Evolutionary conservation across 2,329 filamentous ascomycete species (phyloP).

Genomic region (Chrysoporthe austroafricana): DNA sequence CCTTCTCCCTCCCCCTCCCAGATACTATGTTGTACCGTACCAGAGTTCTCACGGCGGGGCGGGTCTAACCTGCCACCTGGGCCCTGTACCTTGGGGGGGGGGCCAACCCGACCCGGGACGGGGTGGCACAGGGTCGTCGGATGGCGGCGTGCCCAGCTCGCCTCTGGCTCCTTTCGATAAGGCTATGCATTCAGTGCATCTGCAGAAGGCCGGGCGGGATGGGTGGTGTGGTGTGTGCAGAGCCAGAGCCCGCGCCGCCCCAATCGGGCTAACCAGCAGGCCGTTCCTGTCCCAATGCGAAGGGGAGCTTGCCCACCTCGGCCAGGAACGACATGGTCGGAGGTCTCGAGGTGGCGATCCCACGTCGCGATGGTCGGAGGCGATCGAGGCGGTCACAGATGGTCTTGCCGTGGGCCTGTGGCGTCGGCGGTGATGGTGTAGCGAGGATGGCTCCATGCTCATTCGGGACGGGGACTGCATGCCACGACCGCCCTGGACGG

Average conservation of each 20-base stretch:
- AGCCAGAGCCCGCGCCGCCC: not conserved
- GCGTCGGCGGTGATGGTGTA: not conserved
- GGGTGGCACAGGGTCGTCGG: not conserved
- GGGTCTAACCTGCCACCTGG: not conserved
- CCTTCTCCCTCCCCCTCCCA: not conserved
- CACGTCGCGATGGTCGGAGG: not conserved
- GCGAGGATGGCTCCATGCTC: not conserved
- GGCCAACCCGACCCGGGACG: not conserved
- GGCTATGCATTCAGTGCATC: constrained; percentile 6
- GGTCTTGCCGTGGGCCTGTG: not conserved
- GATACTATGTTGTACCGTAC: not conserved
- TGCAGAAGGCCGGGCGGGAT: not conserved
- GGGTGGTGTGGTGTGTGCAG: not conserved
- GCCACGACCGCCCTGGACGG: not conserved
- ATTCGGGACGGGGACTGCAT: not conserved
- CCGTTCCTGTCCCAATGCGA: not conserved
- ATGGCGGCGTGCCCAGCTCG: not conserved
- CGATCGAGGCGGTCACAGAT: not conserved
- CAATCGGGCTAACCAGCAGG: not conserved
- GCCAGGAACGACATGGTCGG: not conserved
- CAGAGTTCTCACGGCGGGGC: not conserved
- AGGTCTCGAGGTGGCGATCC: constrained; percentile 5
- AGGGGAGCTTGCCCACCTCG: not conserved
- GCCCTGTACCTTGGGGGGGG: not conserved
- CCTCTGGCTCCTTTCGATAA: not conserved